These are phyloP conservation scores for Tolypocladium nubicola DNA, from an alignment of 2,329 filamentous ascomycete genomes.

Conservation along the genomic window DNA sequence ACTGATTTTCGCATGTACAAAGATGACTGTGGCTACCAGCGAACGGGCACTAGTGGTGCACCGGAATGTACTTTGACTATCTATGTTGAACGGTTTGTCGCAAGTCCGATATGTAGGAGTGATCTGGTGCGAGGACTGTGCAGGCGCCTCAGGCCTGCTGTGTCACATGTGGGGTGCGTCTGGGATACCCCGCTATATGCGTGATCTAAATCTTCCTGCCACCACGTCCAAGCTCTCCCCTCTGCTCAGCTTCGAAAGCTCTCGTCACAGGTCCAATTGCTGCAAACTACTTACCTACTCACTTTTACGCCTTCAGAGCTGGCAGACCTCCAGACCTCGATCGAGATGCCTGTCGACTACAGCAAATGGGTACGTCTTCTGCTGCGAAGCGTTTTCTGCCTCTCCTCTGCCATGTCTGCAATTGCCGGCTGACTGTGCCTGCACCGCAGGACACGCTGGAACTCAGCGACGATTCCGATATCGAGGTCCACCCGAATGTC, in stretches of 20 bases:
- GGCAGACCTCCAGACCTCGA: neutral
- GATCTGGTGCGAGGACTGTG: too few species aligned
- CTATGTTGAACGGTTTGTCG: neutral
- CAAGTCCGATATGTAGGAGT: too few species aligned
- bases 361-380: slow-evolving; percentile 54
- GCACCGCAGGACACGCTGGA: slow-evolving; percentile 69
- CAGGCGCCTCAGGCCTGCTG: neutral
- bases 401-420: neutral
- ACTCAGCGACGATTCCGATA: slow-evolving; percentile 94
- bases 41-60: neutral
- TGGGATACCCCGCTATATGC: neutral
- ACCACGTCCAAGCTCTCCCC: neutral
- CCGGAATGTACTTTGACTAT: neutral
- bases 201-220: neutral
- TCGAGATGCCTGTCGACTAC: slow-evolving; percentile 43
- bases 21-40: neutral
- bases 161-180: neutral
- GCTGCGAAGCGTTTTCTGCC: neutral
- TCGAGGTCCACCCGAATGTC: slow-evolving; percentile 97
- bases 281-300: neutral
- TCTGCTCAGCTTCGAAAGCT: neutral
- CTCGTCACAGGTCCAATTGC: neutral
- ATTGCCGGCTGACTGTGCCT: neutral
- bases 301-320: neutral
- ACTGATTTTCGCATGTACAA: neutral